Evolutionary conservation across 306 rosid species (phyloP).

Genomic region (Vicia villosa): DNA sequence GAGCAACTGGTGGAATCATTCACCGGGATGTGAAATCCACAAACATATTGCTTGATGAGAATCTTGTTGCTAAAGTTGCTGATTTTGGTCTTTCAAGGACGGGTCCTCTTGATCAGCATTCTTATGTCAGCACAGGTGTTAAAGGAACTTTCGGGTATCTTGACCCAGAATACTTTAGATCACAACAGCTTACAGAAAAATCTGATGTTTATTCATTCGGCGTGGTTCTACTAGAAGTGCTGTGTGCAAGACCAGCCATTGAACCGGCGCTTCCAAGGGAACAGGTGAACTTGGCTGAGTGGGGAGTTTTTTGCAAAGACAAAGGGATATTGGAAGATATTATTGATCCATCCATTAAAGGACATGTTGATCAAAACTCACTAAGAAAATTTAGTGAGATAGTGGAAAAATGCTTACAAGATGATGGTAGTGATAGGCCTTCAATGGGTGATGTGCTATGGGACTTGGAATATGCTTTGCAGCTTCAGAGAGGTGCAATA

Average conservation of each 20-base stretch:
- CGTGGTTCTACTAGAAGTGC: conserved; percentile 57
- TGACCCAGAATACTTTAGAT: conserved; percentile 57
- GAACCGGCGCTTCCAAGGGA: conserved; percentile 39
- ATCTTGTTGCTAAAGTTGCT: conserved; percentile 58
- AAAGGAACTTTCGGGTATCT: conserved; percentile 65
- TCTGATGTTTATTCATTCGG: conserved; percentile 67
- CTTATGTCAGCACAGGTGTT: conserved; percentile 42
- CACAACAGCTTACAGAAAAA: conserved; percentile 57
- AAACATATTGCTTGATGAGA: conserved; percentile 54
- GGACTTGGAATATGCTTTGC: conserved; percentile 62
- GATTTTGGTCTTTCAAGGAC: conserved; percentile 62
- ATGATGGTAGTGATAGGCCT: conserved; percentile 51
- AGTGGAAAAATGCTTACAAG: conserved; percentile 46
- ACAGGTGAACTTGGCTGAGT: conserved; percentile 54
- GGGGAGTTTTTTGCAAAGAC: conserved; percentile 51
- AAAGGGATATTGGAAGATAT: conserved; percentile 44
- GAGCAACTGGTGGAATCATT: conserved; percentile 53
- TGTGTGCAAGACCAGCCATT: conserved; percentile 57
- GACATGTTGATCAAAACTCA: conserved; percentile 44
- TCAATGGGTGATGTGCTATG: conserved; percentile 57
- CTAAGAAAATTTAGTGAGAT: conserved; percentile 47
- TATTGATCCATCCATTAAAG: conserved; percentile 47
- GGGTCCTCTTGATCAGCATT: conserved; percentile 49
- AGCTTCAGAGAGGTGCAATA: conserved; percentile 42
- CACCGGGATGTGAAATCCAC: conserved; percentile 63